These are phyloP conservation scores for Solanum dulcamara DNA, from an alignment of 257 asterid species.

Conservation along the genomic window DNA sequence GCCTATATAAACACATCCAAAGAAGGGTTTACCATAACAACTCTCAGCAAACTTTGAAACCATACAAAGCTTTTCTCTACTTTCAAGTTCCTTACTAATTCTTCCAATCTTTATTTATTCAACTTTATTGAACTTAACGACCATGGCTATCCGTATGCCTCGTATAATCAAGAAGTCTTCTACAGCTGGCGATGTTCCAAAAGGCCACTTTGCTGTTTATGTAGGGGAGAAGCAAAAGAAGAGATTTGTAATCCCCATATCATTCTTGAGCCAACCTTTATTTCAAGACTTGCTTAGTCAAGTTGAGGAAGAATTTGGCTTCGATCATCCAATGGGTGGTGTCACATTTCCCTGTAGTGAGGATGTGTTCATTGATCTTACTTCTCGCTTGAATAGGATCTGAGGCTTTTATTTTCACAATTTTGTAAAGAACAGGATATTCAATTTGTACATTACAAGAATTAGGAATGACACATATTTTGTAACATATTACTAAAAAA, in stretches of 20 bases:
- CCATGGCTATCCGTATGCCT: neutral
- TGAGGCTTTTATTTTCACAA: neutral
- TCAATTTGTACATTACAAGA: neutral
- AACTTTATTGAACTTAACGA: neutral
- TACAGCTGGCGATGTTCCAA: neutral
- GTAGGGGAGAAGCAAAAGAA: neutral
- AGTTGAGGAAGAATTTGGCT: neutral
- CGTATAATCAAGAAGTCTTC: neutral
- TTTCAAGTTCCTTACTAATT: neutral
- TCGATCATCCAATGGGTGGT: neutral
- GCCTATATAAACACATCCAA: neutral
- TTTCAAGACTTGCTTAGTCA: neutral
- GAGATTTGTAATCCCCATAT: neutral
- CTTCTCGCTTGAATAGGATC: constrained; percentile 1
- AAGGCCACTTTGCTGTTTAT: neutral
- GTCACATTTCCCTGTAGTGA: neutral
- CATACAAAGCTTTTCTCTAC: neutral
- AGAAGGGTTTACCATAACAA: neutral
- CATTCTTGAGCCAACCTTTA: neutral
- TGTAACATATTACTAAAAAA: neutral
- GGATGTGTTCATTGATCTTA: neutral
- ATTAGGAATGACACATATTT: neutral
- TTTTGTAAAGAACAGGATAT: neutral
- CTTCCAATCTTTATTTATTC: neutral
- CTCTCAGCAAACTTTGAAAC: neutral